Conservation (phyloP, 768 basidiomycete species). For the Lentinula raphanica region DNA sequence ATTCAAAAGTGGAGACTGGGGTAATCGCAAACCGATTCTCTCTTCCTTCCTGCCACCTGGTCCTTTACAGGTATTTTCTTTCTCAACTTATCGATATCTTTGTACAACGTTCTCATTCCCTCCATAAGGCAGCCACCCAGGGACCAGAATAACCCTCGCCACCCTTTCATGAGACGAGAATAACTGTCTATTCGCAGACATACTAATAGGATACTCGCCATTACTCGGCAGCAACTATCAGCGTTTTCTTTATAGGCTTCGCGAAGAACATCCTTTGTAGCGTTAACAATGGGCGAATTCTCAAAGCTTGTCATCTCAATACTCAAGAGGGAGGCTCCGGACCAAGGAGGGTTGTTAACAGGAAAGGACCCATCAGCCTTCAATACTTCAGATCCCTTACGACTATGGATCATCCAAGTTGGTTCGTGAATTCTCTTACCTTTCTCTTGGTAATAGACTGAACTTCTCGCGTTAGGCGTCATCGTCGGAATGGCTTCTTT, state of each 20-base stretch:
- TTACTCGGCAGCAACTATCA: background rate
- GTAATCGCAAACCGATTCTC: background rate
- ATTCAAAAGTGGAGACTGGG: background rate
- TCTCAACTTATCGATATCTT: background rate
- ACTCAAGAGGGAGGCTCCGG: conserved; percentile 2
- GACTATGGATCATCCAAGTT: conserved; percentile 75
- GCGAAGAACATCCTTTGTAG: background rate
- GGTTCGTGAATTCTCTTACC: conserved; percentile 37
- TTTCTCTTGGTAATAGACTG: background rate
- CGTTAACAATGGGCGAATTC: background rate
- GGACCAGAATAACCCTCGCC: background rate
- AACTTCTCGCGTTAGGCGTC: conserved; percentile 32
- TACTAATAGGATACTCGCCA: background rate
- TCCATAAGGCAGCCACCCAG: background rate
- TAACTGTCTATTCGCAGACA: background rate
- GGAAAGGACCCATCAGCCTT: conserved; percentile 70
- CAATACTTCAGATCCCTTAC: conserved; percentile 63
- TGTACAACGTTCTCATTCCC: background rate
- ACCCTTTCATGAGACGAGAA: background rate
- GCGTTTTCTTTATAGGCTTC: background rate
- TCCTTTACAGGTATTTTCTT: background rate
- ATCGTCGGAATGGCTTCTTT: conserved; percentile 79
- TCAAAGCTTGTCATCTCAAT: background rate
- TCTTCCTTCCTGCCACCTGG: background rate
- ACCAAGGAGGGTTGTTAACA: conserved; percentile 67